A percentile compares a stretch with the other conserved stretches of the same genome.
phyloP scores from a whole-genome alignment of 2,329 filamentous ascomycete species.

The Beauveria asiatica region DNA sequence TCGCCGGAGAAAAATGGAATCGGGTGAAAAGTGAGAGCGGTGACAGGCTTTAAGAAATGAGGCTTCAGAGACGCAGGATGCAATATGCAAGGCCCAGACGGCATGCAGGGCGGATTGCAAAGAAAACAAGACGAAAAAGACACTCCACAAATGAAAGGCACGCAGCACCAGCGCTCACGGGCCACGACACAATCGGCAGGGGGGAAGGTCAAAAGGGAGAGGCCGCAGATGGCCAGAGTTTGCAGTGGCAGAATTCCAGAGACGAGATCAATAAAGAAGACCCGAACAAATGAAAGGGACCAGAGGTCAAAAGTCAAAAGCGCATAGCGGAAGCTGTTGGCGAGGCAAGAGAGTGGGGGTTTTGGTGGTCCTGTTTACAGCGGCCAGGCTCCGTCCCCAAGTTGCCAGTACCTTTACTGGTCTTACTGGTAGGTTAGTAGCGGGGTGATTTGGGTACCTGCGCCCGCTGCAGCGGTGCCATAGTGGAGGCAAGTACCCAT shows the following conservation, averaged over 20 bases:
- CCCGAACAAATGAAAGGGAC: background rate
- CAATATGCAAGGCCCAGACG: background rate
- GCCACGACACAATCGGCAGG: background rate
- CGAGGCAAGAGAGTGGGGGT: constrained; percentile 6
- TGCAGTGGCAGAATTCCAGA: background rate
- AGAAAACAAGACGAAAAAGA: constrained; percentile 13
- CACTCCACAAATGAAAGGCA: constrained; percentile 7
- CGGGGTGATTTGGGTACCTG: background rate
- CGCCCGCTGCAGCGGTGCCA: background rate
- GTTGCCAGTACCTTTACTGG: background rate
- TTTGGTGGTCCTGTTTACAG: constrained; percentile 1
- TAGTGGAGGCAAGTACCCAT: background rate
- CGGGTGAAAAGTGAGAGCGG: background rate
- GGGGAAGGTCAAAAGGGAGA: background rate
- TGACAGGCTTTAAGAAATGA: background rate
- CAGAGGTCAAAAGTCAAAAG: background rate
- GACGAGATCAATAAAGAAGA: background rate
- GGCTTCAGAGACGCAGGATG: background rate
- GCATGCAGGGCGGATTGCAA: constrained; percentile 1
- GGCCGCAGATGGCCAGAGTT: background rate
- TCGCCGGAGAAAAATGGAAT: background rate
- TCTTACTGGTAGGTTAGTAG: background rate
- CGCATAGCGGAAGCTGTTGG: background rate
- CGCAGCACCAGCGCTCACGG: background rate
- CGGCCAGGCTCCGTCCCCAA: background rate